Base-by-base conservation (phyloP, 164 flowering plant species). In the Stephania cephalantha region DNA sequence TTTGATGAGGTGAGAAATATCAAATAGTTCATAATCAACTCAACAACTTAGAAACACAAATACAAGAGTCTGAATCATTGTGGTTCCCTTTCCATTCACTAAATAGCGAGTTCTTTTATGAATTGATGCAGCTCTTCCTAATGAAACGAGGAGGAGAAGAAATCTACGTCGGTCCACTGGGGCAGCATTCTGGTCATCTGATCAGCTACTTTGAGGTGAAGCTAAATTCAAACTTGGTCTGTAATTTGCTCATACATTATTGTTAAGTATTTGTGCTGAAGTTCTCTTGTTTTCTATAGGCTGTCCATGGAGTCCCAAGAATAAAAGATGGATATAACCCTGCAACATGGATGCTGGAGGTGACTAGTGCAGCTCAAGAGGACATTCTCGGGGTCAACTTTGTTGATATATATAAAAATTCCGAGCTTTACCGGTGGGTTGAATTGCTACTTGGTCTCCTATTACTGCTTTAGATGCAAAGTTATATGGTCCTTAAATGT, bases 341-440 rank as follows among this genome's bases (percentile, higher is more conserved):
- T 0, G 88, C 88, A 55, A 84, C 88, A 10, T 84, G 88, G 88
- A 82, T 85, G 88, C 67, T 85, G 80, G 88, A 85, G 77, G 82
- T 84, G n/a, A 80, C 82, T 25, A 58, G 80, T 1, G 45, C 67
- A n/a, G 78, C 85, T 58, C 86, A 84, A 72, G 88, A 85, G 67
- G 80, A 42, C 31, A 70, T 46, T 67, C 74, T 85, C 5, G 82
- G 84, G 10, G 74, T 81, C 3, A 73, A 84, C 50, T 84, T 82
- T 69, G 46, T 81, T 4, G 79, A 84, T 7, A 44, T 78, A 20
- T 85, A 84, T 80, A 78, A 72, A 25, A 84, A 78, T 18, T 85
- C 86, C 3, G 84, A 84, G 35, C 73, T 85, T 2, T 82, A 64
- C 69, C 11, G 72, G 88, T 84, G 17, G 9, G 81, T 69, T 46